Base-by-base conservation (phyloP, 164 flowering plant species). In the Taxillus chinensis region DNA sequence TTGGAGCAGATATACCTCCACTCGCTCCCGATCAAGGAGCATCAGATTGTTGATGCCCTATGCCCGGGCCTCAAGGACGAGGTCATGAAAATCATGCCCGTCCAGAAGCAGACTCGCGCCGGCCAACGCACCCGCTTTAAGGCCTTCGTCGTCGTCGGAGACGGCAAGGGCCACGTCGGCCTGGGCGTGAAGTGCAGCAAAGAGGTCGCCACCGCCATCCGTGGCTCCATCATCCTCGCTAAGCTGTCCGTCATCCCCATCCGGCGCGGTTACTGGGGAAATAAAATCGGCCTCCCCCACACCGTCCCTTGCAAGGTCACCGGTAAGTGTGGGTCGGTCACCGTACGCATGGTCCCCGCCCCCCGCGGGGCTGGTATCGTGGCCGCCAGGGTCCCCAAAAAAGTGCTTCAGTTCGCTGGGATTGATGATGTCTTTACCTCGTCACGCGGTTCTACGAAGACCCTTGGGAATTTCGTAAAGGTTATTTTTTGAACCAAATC, bases 51-150 rank as follows among this genome's bases (percentile, higher is more conserved):
- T 7, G 60, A 57, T 39, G 2, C 10, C 7, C 60, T 57, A 0
- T 41, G 60, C 42, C 60, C 60, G 5, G 9, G 12, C 5, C 45
- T 57, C 15, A 57, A 57, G 60, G 60, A 57, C 60, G 60, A 57
- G 60, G 60, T 57, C 42, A 57, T 57, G 60, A 57, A 57, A 42
- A 57, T 57, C 60, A 55, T 55, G 58, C 58, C 58, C 1, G 58
- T 55, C 9, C 58, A 55, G 58, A 55, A 55, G 37, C 58, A 55
- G 58, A 55, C 58, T 7, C 58, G 58, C 37, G 58, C 58, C 38
- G 58, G 58, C 12, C 58, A 55, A 38, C 38, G 58, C 8, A 55
- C 58, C 39, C 7, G 58, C 5, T 55, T 55, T 38, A 55, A 55
- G 58, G 58, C 58, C 39, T 55, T 55, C 2, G 58, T 55, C 11